Conservation (phyloP, 164 flowering plant species). For the Vitis labrusca region DNA sequence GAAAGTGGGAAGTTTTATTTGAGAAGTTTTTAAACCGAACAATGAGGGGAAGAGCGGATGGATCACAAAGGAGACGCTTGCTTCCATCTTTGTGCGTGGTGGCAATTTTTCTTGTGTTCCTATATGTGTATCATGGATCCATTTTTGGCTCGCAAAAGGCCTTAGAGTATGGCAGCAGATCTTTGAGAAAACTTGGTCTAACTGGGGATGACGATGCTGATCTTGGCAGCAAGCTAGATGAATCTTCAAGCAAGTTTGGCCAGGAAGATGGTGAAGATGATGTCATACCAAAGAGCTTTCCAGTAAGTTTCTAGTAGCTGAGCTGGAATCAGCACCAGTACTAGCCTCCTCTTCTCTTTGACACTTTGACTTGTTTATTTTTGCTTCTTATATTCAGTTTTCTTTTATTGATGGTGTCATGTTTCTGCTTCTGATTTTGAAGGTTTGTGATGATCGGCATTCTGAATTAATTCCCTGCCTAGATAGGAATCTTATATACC, state of each 20-base stretch:
- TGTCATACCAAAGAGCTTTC: slow-evolving; percentile 56
- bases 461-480: slow-evolving; percentile 48
- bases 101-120: slow-evolving; percentile 50
- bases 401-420: not conserved
- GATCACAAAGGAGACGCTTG: slow-evolving; percentile 62
- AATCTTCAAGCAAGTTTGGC: slow-evolving; percentile 38
- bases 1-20: not conserved
- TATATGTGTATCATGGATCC: slow-evolving; percentile 61
- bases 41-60: slow-evolving; percentile 60
- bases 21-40: slow-evolving; percentile 1
- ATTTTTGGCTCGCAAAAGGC: slow-evolving; percentile 58
- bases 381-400: not conserved
- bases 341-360: not conserved
- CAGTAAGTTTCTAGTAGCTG: no score
- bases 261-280: slow-evolving; percentile 62
- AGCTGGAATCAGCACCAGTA: no score
- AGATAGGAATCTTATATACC: slow-evolving; percentile 41
- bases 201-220: slow-evolving; percentile 83
- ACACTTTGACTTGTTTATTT: not conserved
- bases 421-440: slow-evolving; percentile 2
- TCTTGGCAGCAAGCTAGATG: slow-evolving; percentile 42
- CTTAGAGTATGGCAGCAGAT: slow-evolving; percentile 62
- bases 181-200: slow-evolving; percentile 72
- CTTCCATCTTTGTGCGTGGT: slow-evolving; percentile 46
- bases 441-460: slow-evolving; percentile 49